These are phyloP conservation scores for Conringia planisiliqua DNA, from an alignment of 345 rosid genomes.

Conservation along the genomic window DNA sequence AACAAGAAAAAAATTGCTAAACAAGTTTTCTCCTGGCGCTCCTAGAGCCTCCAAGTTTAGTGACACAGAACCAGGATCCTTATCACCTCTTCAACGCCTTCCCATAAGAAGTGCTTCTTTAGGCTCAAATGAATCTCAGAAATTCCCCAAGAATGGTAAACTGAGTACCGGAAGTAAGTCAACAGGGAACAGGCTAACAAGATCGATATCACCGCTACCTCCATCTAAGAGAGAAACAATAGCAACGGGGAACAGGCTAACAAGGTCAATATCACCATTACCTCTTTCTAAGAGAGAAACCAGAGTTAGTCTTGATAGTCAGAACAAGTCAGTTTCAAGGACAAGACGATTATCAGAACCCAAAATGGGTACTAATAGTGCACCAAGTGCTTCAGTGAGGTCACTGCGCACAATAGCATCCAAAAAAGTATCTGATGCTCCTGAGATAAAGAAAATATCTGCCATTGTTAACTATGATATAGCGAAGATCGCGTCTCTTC, in stretches of 20 bases:
- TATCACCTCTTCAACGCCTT: conserved; percentile 65
- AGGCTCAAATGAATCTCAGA: conserved; percentile 48
- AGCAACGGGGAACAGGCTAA: conserved; percentile 52
- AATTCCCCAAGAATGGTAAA: conserved; percentile 53
- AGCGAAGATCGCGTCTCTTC: conserved; percentile 73
- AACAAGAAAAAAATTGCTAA: conserved; percentile 50
- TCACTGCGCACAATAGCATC: conserved; percentile 40
- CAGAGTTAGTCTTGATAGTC: conserved; percentile 41
- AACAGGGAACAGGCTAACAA: conserved; percentile 50
- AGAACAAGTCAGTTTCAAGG: conserved; percentile 52
- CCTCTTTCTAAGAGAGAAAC: conserved; percentile 59
- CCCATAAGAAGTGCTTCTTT: conserved; percentile 46
- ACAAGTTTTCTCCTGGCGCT: conserved; percentile 63
- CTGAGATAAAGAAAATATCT: conserved; percentile 71
- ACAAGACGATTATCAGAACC: conserved; percentile 88
- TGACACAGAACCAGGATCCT: conserved; percentile 71
- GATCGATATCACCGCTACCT: conserved; percentile 58
- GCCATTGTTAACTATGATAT: conserved; percentile 80
- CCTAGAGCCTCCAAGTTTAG: conserved; percentile 74
- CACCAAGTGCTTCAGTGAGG: conserved; percentile 45
- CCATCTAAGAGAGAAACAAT: conserved; percentile 49
- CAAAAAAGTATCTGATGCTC: conserved; percentile 41
- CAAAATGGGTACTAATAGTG: conserved; percentile 39
- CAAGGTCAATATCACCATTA: conserved; percentile 58
- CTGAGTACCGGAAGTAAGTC: conserved; percentile 48